phyloP scores from a whole-genome alignment of 371 early-diverging fungal species.

The Mucor sp. region DNA sequence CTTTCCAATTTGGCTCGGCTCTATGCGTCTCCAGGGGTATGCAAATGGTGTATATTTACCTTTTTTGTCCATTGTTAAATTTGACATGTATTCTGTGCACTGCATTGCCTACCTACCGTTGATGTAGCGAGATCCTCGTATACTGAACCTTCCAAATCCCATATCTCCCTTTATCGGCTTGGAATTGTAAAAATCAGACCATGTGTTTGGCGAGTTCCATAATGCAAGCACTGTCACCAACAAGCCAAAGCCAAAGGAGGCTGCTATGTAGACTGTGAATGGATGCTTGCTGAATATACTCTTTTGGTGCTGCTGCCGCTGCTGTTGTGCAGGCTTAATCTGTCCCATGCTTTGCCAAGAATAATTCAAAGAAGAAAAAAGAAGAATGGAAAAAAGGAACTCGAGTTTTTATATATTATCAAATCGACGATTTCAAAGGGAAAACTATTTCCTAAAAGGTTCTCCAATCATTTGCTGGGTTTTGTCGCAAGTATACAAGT shows the following conservation, averaged over 20 bases:
- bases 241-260: conserved; percentile 19
- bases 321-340: not conserved
- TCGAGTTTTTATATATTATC: not conserved
- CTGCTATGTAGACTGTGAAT: conserved; percentile 2
- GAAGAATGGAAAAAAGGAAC: not conserved
- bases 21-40: conserved; percentile 38
- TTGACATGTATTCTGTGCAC: too few species aligned
- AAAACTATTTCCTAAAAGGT: not conserved
- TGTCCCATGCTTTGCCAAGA: not conserved
- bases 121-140: conserved; percentile 36
- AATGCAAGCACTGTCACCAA: conserved; percentile 17
- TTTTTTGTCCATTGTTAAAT: not conserved
- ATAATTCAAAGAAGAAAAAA: not conserved
- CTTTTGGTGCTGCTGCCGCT: not conserved
- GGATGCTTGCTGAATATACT: not conserved
- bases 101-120: conserved; percentile 22
- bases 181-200: conserved; percentile 39
- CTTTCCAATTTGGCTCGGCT: conserved; percentile 24
- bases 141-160: conserved; percentile 43
- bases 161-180: conserved; percentile 44
- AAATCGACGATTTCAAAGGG: conserved; percentile 4
- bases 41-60: conserved; percentile 46
- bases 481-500: not conserved
- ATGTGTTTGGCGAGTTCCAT: conserved; percentile 22
- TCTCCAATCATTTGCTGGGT: not conserved